Evolutionary conservation across 306 rosid genomes (phyloP), one percentile per base, ranked within the genome.

Genomic region (Sicyos baderoa): DNA sequence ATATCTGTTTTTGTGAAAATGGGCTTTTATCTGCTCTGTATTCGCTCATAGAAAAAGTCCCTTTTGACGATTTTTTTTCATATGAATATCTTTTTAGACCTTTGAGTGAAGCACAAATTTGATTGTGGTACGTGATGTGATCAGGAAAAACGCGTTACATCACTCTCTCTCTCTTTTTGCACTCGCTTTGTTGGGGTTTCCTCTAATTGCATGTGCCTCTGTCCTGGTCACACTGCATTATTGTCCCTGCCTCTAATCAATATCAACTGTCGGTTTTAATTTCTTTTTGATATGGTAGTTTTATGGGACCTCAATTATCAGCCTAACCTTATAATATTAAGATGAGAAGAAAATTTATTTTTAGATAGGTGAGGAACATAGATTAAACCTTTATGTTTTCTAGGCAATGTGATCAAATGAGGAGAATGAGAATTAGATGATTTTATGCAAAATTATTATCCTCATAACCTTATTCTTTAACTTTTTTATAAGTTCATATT

Each of bases 51-150:
- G 7, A 35, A 74, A 74, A 82, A 75, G 56, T 60, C 75, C 76
- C 32, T 73, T 68, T 14, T 80, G 83, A 86, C 94, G 76, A 93
- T 86, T 82, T 81, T 71, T 14, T 51, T 51, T 5, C 12, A 0
- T 7, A 35, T 0, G 42, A 74, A 21, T 50, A 71, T 40, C 54
- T 29, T 52, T 40, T 12, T 56, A 1, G 21, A 48, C 68, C 73
- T 40, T 70, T 72, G 85, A 69, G 79, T 74, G 16, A 59, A 55
- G 81, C 73, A 50, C 60, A 9, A 69, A 29, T 23, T 68, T 50
- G 21, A 67, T 44, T 14, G 27, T 23, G 11, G 6, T 63, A 62
- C 68, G 25, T 40, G 68, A n/a, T 17, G 9, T 40, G 48, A 63
- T 1, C 6, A 64, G 19, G 18, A 45, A 51, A 67, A 67, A 48